Evolutionary conservation across 2,329 filamentous ascomycete species (phyloP).

Genomic region (Trichoderma sp.): DNA sequence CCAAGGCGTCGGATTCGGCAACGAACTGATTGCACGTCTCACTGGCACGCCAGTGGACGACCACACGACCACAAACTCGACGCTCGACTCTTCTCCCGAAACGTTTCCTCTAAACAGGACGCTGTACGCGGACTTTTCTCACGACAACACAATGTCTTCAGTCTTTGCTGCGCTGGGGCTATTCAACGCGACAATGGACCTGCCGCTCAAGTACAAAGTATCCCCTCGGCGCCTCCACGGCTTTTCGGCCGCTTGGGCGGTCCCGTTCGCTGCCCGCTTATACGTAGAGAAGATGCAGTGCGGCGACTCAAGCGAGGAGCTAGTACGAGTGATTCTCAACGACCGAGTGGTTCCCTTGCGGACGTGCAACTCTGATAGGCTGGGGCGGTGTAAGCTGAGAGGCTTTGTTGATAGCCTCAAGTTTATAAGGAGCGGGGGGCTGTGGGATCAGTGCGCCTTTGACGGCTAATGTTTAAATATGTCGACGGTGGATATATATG

Average conservation of each 20-base stretch:
- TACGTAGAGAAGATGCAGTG: conserved; percentile 90
- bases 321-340: conserved; percentile 81
- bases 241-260: conserved; percentile 76
- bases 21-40: conserved; percentile 83
- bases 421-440: conserved; percentile 73
- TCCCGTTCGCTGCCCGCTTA: conserved; percentile 79
- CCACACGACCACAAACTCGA: conserved; percentile 75
- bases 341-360: conserved; percentile 76
- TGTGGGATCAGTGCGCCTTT: conserved; percentile 67
- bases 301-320: conserved; percentile 57
- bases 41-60: conserved; percentile 71
- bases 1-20: conserved; percentile 84
- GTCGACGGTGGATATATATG: neutral
- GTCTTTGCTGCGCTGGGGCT: conserved; percentile 78
- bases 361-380: conserved; percentile 69
- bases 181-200: conserved; percentile 66
- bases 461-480: neutral
- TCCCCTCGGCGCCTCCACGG: conserved; percentile 61
- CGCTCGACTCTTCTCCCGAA: conserved; percentile 66
- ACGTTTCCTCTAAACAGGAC: conserved; percentile 73
- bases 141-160: conserved; percentile 84
- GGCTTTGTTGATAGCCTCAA: conserved; percentile 74
- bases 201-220: conserved; percentile 56
- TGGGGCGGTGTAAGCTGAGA: conserved; percentile 71
- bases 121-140: conserved; percentile 88